Evolutionary conservation across 495 filamentous ascomycete genomes (phyloP).

Genomic region (Xanthoparmelia taractica): DNA sequence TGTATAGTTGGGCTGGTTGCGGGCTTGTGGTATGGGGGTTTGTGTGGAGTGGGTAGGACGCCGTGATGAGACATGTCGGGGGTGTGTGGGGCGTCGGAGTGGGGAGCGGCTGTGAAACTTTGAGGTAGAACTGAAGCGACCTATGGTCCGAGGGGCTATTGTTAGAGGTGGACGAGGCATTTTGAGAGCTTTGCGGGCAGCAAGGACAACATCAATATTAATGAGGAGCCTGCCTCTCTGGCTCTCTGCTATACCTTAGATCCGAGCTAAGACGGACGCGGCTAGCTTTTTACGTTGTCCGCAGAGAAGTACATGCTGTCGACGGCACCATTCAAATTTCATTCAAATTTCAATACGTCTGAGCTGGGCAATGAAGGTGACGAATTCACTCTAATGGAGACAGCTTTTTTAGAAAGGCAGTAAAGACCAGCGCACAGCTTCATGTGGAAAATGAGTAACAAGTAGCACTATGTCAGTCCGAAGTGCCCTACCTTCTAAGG

Average conservation of each 20-base stretch:
- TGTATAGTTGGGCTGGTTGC: conserved; percentile 10
- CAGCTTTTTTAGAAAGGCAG: not conserved
- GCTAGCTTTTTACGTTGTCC: too few species aligned
- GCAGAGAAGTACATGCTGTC: not conserved
- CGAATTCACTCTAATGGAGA: not conserved
- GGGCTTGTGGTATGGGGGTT: not conserved
- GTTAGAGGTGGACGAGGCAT: not conserved
- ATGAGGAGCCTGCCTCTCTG: too few species aligned
- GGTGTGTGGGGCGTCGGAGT: not conserved
- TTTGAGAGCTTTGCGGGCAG: not conserved
- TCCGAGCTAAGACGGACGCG: too few species aligned
- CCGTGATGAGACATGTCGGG: conserved; percentile 11
- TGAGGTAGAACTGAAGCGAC: not conserved
- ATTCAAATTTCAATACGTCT: not conserved
- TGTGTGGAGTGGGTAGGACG: conserved; percentile 4
- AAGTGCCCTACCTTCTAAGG: too few species aligned
- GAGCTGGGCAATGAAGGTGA: not conserved
- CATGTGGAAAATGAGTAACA: not conserved
- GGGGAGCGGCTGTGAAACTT: not conserved
- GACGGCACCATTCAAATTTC: not conserved
- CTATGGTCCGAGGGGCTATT: not conserved
- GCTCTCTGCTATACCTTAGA: too few species aligned
- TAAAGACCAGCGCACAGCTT: not conserved
- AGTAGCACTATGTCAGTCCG: too few species aligned
- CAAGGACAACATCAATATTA: too few species aligned